Base-by-base conservation (phyloP, 805 yeast genomes). In the Yarrowia yakushimensis region DNA sequence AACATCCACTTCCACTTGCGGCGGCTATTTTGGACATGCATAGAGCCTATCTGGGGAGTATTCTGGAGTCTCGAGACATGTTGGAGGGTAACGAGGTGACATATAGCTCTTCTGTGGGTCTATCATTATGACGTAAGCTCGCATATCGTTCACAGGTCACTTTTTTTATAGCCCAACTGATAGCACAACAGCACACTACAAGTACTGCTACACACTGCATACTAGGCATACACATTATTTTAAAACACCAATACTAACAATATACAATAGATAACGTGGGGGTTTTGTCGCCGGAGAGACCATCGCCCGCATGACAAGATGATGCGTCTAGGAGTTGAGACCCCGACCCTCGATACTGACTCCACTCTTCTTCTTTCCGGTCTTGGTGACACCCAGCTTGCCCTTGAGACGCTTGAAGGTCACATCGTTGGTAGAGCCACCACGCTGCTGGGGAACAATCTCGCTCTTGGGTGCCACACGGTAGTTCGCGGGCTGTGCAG, bases 401-500 rank as follows among this genome's bases (percentile, higher is more conserved):
- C 81, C 81, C 70, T 85, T 88, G 71, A 92, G 79, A 69, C 90
- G 85, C 76, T 83, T 89, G 79, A 86, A 90, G 18, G 48, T 30
- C 22, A 31, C 6, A 13, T 55, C 61, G 28, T 55, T 39, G 13
- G 61, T 41, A 17, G 43, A 34, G 10, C 55, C 55, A 8, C 60
- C 45, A 85, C 72, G 69, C 82, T 84, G 66, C 36, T 30, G 33
- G 4, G 66, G 65, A 6, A 61, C 20, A 11, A 67, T 34, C 28
- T 60, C 50, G 27, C 88, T 88, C 70, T 80, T 85, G 63, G 98
- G 98, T 0, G 97, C 98, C 71, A 88, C 85, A 70, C 87, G 88
- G 78, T 90, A 92, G 64, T 93, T 96, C 13, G 90, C 84, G 3
- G 94, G 87, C 66, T 94, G 83, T 46, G 93, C 91, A 34, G 87